phyloP scores from a whole-genome alignment of 768 basidiomycete genomes.

The Rhizopogon salebrosus region DNA sequence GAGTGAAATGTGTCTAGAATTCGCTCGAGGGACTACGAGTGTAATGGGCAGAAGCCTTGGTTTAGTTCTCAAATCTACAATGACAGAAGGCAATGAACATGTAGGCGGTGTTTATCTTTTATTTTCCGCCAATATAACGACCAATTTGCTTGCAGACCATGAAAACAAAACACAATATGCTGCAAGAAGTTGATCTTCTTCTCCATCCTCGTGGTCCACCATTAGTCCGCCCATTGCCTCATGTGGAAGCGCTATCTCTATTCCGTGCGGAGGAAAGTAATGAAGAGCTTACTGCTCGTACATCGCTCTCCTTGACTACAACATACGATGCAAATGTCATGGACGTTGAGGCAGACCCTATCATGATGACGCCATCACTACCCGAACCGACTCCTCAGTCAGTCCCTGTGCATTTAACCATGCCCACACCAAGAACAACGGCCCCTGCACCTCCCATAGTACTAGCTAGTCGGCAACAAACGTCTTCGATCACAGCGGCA shows the following conservation, averaged over 20 bases:
- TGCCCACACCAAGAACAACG: background rate
- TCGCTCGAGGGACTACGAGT: conserved; percentile 50
- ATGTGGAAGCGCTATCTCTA: conserved; percentile 55
- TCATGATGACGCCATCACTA: background rate
- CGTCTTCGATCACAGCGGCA: background rate
- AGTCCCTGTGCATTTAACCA: background rate
- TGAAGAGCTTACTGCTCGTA: conserved; percentile 51
- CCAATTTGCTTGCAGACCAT: conserved; percentile 11
- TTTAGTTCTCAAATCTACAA: conserved; percentile 44
- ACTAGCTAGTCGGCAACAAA: background rate
- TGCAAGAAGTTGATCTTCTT: conserved; percentile 50
- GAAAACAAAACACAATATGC: conserved; percentile 12
- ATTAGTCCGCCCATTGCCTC: conserved; percentile 60
- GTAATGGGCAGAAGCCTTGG: conserved; percentile 58
- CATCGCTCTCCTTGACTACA: conserved; percentile 33
- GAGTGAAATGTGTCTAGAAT: conserved; percentile 41
- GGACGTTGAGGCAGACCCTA: background rate
- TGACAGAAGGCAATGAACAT: conserved; percentile 17
- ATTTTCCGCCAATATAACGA: background rate
- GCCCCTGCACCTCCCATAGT: background rate
- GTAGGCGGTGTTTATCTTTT: conserved; percentile 20
- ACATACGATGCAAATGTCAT: conserved; percentile 2
- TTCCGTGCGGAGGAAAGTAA: conserved; percentile 58
- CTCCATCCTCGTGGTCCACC: conserved; percentile 81
- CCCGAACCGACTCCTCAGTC: conserved; percentile 3